Conservation (phyloP, 148 eudicot genomes). For the Silene uniflora region DNA sequence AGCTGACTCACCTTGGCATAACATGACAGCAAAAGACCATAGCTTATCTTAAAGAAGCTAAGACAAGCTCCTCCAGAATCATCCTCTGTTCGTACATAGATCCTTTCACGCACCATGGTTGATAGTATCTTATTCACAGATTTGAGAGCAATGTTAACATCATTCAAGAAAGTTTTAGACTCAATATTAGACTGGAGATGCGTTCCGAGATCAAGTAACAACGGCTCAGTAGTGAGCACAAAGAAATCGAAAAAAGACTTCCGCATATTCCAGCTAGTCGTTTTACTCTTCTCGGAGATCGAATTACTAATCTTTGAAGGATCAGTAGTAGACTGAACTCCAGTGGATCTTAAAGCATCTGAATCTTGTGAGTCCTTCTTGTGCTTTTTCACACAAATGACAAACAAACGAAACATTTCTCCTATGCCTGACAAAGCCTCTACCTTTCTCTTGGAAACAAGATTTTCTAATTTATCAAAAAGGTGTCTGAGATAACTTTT, state of each 20-base stretch:
- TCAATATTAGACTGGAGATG: conserved; percentile 42
- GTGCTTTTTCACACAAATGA: conserved; percentile 53
- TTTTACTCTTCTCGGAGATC: conserved; percentile 31
- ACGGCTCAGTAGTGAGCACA: conserved; percentile 67
- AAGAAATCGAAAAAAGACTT: conserved; percentile 68
- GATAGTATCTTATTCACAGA: conserved; percentile 53
- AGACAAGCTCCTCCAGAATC: conserved; percentile 63
- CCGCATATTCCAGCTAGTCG: conserved; percentile 41
- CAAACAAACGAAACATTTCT: conserved; percentile 63
- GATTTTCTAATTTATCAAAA: conserved; percentile 66
- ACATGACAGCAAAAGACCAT: conserved; percentile 43
- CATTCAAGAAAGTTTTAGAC: conserved; percentile 28
- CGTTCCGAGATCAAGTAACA: conserved; percentile 41
- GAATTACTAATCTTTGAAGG: conserved; percentile 21
- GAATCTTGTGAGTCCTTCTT: conserved; percentile 39
- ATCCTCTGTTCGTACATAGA: conserved; percentile 70
- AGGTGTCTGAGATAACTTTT: conserved; percentile 90
- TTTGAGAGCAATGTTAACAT: conserved; percentile 42
- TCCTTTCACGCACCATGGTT: conserved; percentile 43
- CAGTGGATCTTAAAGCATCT: conserved; percentile 30
- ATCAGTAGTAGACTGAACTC: conserved; percentile 25
- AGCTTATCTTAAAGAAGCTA: conserved; percentile 64
- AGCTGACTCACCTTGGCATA: conserved; percentile 39
- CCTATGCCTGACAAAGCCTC: conserved; percentile 59
- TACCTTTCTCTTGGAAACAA: conserved; percentile 54